phyloP scores from a whole-genome alignment of 306 rosid genomes.

The Pyrus bretschneideri region DNA sequence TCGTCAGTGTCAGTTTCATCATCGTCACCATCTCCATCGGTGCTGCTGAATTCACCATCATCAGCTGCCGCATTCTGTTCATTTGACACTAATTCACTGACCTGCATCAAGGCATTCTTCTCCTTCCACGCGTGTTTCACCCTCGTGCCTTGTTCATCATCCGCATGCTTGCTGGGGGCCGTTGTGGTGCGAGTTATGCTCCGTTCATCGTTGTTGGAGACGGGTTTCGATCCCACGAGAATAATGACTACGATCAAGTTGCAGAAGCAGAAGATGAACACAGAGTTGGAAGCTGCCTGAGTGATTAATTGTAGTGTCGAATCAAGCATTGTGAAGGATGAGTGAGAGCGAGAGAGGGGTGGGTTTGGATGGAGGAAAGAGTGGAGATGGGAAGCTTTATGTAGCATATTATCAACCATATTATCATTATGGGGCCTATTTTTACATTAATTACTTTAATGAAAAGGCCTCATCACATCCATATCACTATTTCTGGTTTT shows the following conservation, averaged over 20 bases:
- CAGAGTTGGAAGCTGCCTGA: slow-evolving; percentile 51
- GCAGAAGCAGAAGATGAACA: slow-evolving; percentile 56
- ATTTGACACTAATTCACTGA: slow-evolving; percentile 10
- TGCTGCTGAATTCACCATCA: background rate
- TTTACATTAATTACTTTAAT: slow-evolving; percentile 20
- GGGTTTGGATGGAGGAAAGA: background rate
- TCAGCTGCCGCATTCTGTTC: slow-evolving; percentile 1
- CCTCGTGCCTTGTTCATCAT: slow-evolving; percentile 1
- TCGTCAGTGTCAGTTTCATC: slow-evolving; percentile 23
- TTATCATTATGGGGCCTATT: slow-evolving; percentile 4
- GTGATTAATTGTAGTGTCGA: slow-evolving; percentile 35
- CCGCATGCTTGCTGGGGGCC: background rate
- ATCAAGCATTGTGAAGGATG: slow-evolving; percentile 34
- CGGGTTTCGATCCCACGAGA: slow-evolving; percentile 35
- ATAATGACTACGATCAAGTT: slow-evolving; percentile 51
- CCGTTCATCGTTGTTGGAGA: slow-evolving; percentile 9
- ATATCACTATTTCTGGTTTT: background rate
- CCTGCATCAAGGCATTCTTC: slow-evolving; percentile 3
- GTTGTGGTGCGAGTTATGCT: background rate
- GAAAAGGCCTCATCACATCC: slow-evolving; percentile 11
- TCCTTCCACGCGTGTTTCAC: background rate
- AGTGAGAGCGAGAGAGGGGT: background rate
- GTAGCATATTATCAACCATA: background rate
- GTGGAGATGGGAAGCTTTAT: slow-evolving; percentile 4
- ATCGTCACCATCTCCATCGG: background rate